These are phyloP conservation scores for Cordyceps pruinosa DNA, from an alignment of 2,329 filamentous ascomycete species.

Conservation along the genomic window DNA sequence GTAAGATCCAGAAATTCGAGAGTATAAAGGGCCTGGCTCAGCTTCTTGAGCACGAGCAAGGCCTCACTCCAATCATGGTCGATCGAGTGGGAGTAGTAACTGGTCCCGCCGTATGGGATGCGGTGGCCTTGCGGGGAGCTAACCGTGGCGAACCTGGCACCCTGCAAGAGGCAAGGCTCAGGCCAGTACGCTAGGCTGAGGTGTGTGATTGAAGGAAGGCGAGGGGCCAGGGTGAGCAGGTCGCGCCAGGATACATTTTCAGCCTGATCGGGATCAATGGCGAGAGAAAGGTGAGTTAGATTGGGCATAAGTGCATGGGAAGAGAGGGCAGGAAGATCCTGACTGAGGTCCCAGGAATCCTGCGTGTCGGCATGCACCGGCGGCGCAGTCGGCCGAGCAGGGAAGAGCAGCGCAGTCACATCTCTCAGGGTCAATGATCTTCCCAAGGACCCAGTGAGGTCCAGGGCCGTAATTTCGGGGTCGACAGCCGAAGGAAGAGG, in stretches of 20 bases:
- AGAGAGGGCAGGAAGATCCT: slow-evolving; percentile 20
- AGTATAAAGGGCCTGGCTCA: slow-evolving; percentile 48
- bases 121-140: slow-evolving; percentile 35
- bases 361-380: slow-evolving; percentile 26
- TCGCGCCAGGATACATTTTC: slow-evolving; percentile 49
- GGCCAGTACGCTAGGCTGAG: slow-evolving; percentile 58
- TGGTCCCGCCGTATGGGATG: slow-evolving; percentile 49
- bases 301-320: slow-evolving; percentile 43
- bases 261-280: slow-evolving; percentile 32
- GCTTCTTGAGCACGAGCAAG: slow-evolving; percentile 45
- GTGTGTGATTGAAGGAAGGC: slow-evolving; percentile 50
- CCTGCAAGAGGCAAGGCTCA: slow-evolving; percentile 49
- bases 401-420: slow-evolving; percentile 44
- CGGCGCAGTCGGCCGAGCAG: slow-evolving; percentile 19
- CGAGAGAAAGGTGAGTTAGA: slow-evolving; percentile 55
- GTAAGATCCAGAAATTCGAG: slow-evolving; percentile 57
- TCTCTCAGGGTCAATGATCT: slow-evolving; percentile 46
- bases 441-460: slow-evolving; percentile 47
- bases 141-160: slow-evolving; percentile 42
- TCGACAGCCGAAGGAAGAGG: neutral
- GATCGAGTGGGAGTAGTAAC: slow-evolving; percentile 49
- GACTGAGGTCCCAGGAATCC: slow-evolving; percentile 48
- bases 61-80: slow-evolving; percentile 56
- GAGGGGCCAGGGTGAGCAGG: slow-evolving; percentile 46
- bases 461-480: slow-evolving; percentile 38